phyloP scores from a whole-genome alignment of 2,329 filamentous ascomycete genomes.

The Exophiala aquamarina region DNA sequence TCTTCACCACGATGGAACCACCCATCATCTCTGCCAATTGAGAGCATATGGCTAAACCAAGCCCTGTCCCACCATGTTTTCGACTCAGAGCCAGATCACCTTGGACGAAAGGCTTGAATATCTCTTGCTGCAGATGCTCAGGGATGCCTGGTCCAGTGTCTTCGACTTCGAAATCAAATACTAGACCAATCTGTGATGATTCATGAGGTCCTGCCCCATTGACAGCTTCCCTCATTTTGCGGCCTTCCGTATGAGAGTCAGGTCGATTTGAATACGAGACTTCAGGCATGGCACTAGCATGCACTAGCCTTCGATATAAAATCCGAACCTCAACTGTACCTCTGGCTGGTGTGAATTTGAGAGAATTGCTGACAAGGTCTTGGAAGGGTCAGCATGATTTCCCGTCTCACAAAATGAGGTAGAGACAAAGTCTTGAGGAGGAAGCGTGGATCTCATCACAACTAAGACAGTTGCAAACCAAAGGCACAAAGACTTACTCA shows the following conservation, averaged over 20 bases:
- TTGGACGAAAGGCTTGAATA: constrained; percentile 92
- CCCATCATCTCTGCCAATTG: constrained; percentile 86
- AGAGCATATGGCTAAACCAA: constrained; percentile 83
- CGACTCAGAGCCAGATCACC: constrained; percentile 83
- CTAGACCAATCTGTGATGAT: constrained; percentile 59
- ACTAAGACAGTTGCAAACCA: neutral
- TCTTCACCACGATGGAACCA: constrained; percentile 69
- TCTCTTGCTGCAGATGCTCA: constrained; percentile 70
- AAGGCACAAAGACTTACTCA: constrained; percentile 9
- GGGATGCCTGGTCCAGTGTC: constrained; percentile 86
- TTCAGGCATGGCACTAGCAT: constrained; percentile 47
- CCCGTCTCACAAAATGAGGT: neutral
- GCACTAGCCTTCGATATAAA: constrained; percentile 55
- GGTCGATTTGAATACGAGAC: constrained; percentile 33
- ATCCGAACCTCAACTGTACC: constrained; percentile 76
- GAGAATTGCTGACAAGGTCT: constrained; percentile 78
- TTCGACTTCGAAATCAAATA: constrained; percentile 84
- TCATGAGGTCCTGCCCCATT: constrained; percentile 48
- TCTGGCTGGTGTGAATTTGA: constrained; percentile 80
- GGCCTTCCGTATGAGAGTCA: constrained; percentile 32
- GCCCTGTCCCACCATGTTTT: constrained; percentile 82
- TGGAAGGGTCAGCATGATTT: neutral
- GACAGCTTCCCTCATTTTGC: constrained; percentile 2
- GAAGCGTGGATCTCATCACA: neutral
- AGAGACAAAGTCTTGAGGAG: too few relatives aligned